These are phyloP conservation scores for Boletus sp. DNA, from an alignment of 1,284 basidiomycete genomes.

Conservation along the genomic window DNA sequence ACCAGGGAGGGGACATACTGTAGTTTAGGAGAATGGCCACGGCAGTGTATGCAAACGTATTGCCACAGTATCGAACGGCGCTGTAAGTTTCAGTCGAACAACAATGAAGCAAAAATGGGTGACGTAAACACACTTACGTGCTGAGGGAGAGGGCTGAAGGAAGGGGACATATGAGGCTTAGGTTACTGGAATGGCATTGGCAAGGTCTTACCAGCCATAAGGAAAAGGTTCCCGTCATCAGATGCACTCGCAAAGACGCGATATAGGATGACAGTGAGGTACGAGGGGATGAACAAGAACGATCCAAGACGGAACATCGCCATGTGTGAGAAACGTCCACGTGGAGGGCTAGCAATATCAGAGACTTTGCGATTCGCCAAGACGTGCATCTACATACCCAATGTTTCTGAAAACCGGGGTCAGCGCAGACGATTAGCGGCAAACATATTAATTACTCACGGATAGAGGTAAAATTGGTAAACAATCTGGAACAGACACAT, in stretches of 20 bases:
- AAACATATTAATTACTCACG: slow-evolving; percentile 52
- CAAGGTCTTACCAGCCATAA: slow-evolving; percentile 66
- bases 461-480: slow-evolving; percentile 87
- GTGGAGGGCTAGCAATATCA: slow-evolving; percentile 52
- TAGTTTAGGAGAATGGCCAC: slow-evolving; percentile 82
- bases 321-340: slow-evolving; percentile 82
- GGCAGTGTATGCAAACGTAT: slow-evolving; percentile 78
- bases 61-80: slow-evolving; percentile 75
- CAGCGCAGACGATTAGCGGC: slow-evolving; percentile 15
- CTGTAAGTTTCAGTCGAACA: slow-evolving; percentile 41
- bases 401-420: slow-evolving; percentile 47
- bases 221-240: slow-evolving; percentile 64
- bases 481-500: slow-evolving; percentile 83
- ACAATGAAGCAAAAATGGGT: not conserved
- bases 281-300: slow-evolving; percentile 76
- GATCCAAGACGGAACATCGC: slow-evolving; percentile 85
- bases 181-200: not conserved
- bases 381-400: slow-evolving; percentile 49
- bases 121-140: slow-evolving; percentile 60
- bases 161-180: slow-evolving; percentile 9
- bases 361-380: slow-evolving; percentile 6
- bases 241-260: slow-evolving; percentile 63
- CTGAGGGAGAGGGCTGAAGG: slow-evolving; percentile 62
- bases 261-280: slow-evolving; percentile 73
- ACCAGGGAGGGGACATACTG: slow-evolving; percentile 48